A percentile compares a stretch with the other conserved stretches of the same genome.
Conservation (phyloP, 1,284 basidiomycete species). For the Vanrija pseudolonga region DNA sequence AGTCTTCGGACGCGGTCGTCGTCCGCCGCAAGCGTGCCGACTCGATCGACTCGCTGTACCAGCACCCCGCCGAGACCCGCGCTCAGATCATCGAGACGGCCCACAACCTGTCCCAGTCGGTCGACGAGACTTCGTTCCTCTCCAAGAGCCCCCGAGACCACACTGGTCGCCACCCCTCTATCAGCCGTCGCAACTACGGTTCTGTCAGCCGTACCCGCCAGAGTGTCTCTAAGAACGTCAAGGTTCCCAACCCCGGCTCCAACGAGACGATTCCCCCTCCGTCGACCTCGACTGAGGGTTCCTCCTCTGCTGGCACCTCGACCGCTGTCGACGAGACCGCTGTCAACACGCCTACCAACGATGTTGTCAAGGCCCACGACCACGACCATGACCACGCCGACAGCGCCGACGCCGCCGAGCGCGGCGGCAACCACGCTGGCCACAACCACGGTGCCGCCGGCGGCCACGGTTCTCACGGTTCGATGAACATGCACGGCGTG, state of each 20-base stretch:
- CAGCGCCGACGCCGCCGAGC: constrained; percentile 24
- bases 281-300: constrained; percentile 1
- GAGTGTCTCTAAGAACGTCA: not conserved
- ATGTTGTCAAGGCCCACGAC: constrained; percentile 22
- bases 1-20: constrained; percentile 6
- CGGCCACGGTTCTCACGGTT: constrained; percentile 60
- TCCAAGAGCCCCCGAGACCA: constrained; percentile 25
- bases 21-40: constrained; percentile 33
- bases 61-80: constrained; percentile 81
- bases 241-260: constrained; percentile 24
- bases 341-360: constrained; percentile 9
- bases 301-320: constrained; percentile 7
- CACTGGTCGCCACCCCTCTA: constrained; percentile 20
- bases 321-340: constrained; percentile 14
- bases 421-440: constrained; percentile 20
- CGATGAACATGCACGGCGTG: constrained; percentile 97
- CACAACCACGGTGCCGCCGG: constrained; percentile 22
- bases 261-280: constrained; percentile 33
- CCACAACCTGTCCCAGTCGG: constrained; percentile 40
- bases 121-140: constrained; percentile 18
- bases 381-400: constrained; percentile 21
- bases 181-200: constrained; percentile 15
- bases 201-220: constrained; percentile 16
- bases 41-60: constrained; percentile 47
- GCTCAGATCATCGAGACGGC: constrained; percentile 84